Base-by-base conservation (phyloP, 257 asterid genomes). In the Lavandula angustifolia region DNA sequence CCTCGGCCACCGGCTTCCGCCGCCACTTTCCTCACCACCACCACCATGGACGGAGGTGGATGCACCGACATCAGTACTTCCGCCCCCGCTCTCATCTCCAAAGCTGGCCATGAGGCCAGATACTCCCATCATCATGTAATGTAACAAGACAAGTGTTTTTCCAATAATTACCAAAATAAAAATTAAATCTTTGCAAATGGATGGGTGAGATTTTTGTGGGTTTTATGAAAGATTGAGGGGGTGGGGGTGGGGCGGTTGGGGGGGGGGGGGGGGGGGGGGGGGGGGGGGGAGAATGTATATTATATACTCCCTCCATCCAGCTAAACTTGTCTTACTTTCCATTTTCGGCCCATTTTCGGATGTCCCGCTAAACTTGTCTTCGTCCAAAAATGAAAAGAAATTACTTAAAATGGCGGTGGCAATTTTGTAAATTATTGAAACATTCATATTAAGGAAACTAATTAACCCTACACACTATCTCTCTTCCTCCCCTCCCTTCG, bases 1-100 rank as follows among this genome's bases (percentile, higher is more conserved):
- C 73, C 95, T 78, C 13, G 98, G 97, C 98, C 98, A 92, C 68
- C 98, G 80, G 62, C 85, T 89, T n/a, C 96, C 80, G 68, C 75
- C 83, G 3, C 75, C 83, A 12, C 79, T 85, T 29, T 77, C 79
- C 18, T 64, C 71, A 13, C 68, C 87, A 1, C 73, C 92, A 9
- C 85, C 97, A 13, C 9, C 33, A 60, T 62, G 77, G 43, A 74
- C 38, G 13, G 79, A 78, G 74, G 72, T 78, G 16, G 79, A 78
- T 0, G 71, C 86, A 18, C 83, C 92, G 12, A 60, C 77, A 51
- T 78, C 95, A 46, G 91, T 79, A 72, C 91, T 81, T 0, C 85
- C 92, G 4, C 87, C 91, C 53, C 82, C 79, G 51, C 89, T 73
- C 68, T 81, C 92, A 35, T 78, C 81, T 34, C 69, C 79, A 18